Base-by-base conservation (phyloP, 192 early-diverging fungal genomes). In the Backusella parvicylindrica region DNA sequence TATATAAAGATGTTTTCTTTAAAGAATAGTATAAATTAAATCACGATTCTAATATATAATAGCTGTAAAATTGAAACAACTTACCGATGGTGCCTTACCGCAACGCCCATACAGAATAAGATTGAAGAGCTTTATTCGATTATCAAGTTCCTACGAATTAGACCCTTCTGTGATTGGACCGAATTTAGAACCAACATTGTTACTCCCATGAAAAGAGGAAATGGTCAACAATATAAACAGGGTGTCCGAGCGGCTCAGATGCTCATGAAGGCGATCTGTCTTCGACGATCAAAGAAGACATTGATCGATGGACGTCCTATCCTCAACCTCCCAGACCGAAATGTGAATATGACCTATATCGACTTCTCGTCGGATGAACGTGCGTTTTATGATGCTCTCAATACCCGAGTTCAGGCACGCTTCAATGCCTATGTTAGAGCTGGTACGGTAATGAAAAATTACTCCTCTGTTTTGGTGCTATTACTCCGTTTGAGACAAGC, bases 271-370 rank as follows among this genome's bases (percentile, higher is more conserved):
- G 77, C 77, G 0, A 47, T 91, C 12, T 82, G 83, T 68, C 74
- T 96, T 18, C 85, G 93, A 12, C 86, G 93, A 16, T 90, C 85
- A 2, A 96, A 96, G 73, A 84, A 72, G 6, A 76, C 81, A 13
- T 76, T 32, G 23, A 72, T 94, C 1, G 89, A 93, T 64, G 91
- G 89, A 21, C 87, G 83, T 37, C 91, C 91, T 21, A 86, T 95
- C 64, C 73, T 95, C 0, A 75, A 84, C 0, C 84, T 96, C 2
- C 92, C 93, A 0, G 79, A 65, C 0, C 82, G 88, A 3, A 83
- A 82, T 40, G 88, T 91, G 1, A 64, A 86, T 21, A 75, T 83
- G 63, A 84, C 82, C 0, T 71, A 79, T 8, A 79, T 84, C 12
- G 78, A 82, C 0, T 90, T 91, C 70, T 80, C 86, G 0, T 23